Conservation (phyloP, 345 rosid genomes). For the Citrus unshiu region DNA sequence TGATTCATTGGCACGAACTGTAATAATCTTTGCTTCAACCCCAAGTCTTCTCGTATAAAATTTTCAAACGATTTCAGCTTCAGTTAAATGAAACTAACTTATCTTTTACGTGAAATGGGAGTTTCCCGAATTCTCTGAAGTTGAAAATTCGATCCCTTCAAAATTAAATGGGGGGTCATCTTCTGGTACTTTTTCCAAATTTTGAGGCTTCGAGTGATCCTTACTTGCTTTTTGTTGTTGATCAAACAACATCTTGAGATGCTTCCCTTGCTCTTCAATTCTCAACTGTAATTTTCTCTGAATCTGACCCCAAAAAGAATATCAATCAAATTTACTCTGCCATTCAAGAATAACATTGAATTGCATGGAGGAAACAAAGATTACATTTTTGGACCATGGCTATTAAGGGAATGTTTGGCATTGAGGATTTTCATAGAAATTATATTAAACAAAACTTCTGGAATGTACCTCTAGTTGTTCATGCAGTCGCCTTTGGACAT, state of each 20-base stretch:
- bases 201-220: conserved; percentile 30
- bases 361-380: background rate
- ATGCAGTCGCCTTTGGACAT: conserved; percentile 87
- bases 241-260: conserved; percentile 75
- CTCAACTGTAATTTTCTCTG: conserved; percentile 71
- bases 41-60: background rate
- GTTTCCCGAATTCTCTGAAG: conserved; percentile 41
- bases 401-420: too few relatives aligned
- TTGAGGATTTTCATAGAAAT: background rate
- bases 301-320: conserved; percentile 36
- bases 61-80: background rate
- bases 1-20: background rate
- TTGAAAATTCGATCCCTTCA: conserved; percentile 43
- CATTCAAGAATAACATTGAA: background rate
- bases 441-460: background rate
- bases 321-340: background rate
- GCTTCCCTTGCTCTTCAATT: conserved; percentile 88
- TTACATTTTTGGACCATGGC: background rate
- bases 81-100: conserved; percentile 32
- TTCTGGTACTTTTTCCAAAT: conserved; percentile 15
- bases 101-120: conserved; percentile 55
- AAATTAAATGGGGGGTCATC: conserved; percentile 27
- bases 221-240: conserved; percentile 60
- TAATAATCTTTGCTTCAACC: background rate
- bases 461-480: conserved; percentile 81